Evolutionary conservation across 331 rosid genomes (phyloP), one percentile per base, ranked within the genome.

Genomic region (Pyrus hybrid): DNA sequence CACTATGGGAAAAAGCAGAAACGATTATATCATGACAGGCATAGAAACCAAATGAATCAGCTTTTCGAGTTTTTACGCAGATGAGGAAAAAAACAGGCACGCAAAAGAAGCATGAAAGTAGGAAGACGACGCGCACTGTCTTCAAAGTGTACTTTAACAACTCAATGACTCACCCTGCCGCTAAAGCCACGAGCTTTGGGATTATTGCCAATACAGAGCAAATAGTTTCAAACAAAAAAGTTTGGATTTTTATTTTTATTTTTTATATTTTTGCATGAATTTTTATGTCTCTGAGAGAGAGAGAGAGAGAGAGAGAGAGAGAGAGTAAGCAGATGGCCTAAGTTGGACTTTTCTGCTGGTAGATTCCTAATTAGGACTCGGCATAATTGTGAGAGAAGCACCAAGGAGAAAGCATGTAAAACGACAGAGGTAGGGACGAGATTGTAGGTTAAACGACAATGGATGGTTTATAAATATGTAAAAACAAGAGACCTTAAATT

Each of bases 101-200:
- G 14, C 10, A 26, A 22, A 25, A 56, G 30, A 79, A 6, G 47
- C 79, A 47, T 73, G 64, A 83, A 84, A 79, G 80, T 37, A 60
- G 78, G 76, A 76, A 71, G 75, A 7, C 57, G 74, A 78, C 91
- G 43, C 89, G 82, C 85, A 88, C 82, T 70, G 74, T 80, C 74
- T 86, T 77, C 93, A 63, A 87, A 85, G 80, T 70, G 45, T 13
- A 79, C 83, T 84, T 85, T 79, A 85, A 63, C 85, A 30, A 70
- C 65, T 20, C 43, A 73, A 20, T 61, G 68, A 41, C 37, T 73
- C 23, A 28, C n/a, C 18, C 70, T 57, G 81, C 69, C 49, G 63
- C 64, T 64, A 73, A 83, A 80, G 80, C 72, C 67, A 54, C 49
- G 43, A 73, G 13, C 85, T 61, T 75, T 51, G 72, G 80, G 81